Conservation (phyloP, 2,329 filamentous ascomycete species). For the Botrytis sinoallii region DNA sequence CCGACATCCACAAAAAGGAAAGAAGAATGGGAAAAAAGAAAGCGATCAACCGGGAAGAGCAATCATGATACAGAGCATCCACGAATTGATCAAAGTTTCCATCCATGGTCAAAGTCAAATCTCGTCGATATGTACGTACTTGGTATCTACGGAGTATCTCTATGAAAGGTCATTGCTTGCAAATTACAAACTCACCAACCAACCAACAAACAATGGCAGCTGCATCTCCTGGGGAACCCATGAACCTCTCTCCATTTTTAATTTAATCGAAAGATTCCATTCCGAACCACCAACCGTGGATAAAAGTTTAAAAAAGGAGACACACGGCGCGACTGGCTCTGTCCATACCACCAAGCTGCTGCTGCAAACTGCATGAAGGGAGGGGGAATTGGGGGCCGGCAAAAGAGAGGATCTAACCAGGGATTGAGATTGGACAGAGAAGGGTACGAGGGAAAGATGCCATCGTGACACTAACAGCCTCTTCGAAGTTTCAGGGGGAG, state of each 20-base stretch:
- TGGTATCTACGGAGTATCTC: background rate
- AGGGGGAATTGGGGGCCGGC: slow-evolving; percentile 1
- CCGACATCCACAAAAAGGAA: background rate
- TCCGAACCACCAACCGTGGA: background rate
- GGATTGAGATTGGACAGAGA: background rate
- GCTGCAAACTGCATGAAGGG: background rate
- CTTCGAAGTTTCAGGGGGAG: slow-evolving; percentile 1
- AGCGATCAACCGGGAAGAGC: background rate
- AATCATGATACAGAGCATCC: background rate
- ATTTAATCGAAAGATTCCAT: background rate
- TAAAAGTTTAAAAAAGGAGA: background rate
- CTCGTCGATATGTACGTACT: background rate
- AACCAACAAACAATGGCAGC: background rate
- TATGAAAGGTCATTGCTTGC: background rate
- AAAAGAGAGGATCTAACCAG: background rate
- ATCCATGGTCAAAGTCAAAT: background rate
- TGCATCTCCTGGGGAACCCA: slow-evolving; percentile 7
- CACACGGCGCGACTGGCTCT: background rate
- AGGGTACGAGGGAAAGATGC: background rate
- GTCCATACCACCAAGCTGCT: background rate
- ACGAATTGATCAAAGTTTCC: background rate
- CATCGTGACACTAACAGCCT: background rate
- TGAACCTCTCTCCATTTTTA: background rate
- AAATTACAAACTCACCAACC: background rate
- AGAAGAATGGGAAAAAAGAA: background rate